A percentile compares a stretch with the other conserved stretches of the same genome.
Conservation (phyloP, 257 asterid genomes). For the Galeopsis tetrahit region DNA sequence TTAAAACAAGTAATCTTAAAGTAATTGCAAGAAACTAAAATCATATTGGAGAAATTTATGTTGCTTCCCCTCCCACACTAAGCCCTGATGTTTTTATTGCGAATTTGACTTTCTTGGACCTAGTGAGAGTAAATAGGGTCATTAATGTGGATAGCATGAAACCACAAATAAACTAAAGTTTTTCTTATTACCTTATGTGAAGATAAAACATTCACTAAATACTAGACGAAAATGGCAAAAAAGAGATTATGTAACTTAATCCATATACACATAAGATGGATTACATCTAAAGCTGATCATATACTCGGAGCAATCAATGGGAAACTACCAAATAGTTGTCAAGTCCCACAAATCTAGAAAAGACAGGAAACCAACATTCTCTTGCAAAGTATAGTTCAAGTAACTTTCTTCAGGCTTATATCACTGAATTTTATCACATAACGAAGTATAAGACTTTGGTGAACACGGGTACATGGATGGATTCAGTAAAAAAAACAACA, state of each 20-base stretch:
- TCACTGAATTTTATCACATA: not conserved
- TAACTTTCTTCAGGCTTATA: not conserved
- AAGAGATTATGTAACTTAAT: not conserved
- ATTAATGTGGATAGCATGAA: constrained; percentile 9
- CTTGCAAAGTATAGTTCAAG: constrained; percentile 5
- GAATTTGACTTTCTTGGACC: constrained; percentile 5
- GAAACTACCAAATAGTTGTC: constrained; percentile 8
- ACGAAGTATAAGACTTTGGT: constrained; percentile 13
- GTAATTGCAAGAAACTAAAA: not conserved
- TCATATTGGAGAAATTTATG: constrained; percentile 4
- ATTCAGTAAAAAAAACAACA: constrained; percentile 8
- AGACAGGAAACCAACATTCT: not conserved
- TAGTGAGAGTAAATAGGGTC: constrained; percentile 7
- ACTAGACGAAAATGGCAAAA: not conserved
- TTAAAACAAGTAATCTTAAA: constrained; percentile 11
- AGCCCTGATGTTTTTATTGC: not conserved
- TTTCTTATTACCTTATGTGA: not conserved
- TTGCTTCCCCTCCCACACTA: constrained; percentile 21
- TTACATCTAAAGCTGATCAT: constrained; percentile 5
- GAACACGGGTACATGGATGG: not conserved
- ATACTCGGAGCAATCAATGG: not conserved
- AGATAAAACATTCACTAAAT: constrained; percentile 6
- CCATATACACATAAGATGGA: not conserved
- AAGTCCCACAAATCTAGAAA: not conserved
- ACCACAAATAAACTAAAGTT: constrained; percentile 4